These are phyloP conservation scores for Diplodia corticola DNA, from an alignment of 2,329 filamentous ascomycete genomes.

Conservation along the genomic window DNA sequence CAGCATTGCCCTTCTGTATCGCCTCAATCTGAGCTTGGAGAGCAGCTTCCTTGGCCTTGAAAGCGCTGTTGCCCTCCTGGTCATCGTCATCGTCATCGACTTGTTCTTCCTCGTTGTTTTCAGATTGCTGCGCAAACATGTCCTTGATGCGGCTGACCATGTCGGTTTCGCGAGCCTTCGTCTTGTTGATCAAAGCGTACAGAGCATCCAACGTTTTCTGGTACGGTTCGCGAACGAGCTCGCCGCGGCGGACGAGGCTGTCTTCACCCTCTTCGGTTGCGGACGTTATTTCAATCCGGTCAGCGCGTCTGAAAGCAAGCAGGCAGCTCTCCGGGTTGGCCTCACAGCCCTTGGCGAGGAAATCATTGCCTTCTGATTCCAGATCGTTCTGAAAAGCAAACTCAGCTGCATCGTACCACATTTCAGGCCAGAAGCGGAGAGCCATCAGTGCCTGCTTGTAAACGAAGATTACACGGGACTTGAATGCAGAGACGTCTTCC, in stretches of 20 bases:
- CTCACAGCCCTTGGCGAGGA: constrained; percentile 77
- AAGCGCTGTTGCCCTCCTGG: constrained; percentile 47
- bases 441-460: constrained; percentile 95
- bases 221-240: constrained; percentile 78
- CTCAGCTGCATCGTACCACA: constrained; percentile 93
- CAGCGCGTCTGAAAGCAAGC: constrained; percentile 84
- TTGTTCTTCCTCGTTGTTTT: constrained; percentile 42
- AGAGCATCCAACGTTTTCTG: constrained; percentile 80
- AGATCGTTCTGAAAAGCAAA: constrained; percentile 84
- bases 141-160: constrained; percentile 58
- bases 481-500: constrained; percentile 75
- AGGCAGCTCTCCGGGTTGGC: constrained; percentile 94
- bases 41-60: constrained; percentile 52
- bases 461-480: constrained; percentile 78
- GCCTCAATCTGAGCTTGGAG: constrained; percentile 58
- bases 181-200: constrained; percentile 80
- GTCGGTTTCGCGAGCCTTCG: constrained; percentile 65
- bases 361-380: constrained; percentile 70
- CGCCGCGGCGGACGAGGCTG: constrained; percentile 62
- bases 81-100: constrained; percentile 55
- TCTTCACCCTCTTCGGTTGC: constrained; percentile 76
- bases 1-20: constrained; percentile 65
- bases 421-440: constrained; percentile 88
- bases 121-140: constrained; percentile 50
- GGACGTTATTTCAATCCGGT: constrained; percentile 78